These are phyloP conservation scores for Adansonia grandidieri DNA, from an alignment of 441 rosid genomes.

Conservation along the genomic window DNA sequence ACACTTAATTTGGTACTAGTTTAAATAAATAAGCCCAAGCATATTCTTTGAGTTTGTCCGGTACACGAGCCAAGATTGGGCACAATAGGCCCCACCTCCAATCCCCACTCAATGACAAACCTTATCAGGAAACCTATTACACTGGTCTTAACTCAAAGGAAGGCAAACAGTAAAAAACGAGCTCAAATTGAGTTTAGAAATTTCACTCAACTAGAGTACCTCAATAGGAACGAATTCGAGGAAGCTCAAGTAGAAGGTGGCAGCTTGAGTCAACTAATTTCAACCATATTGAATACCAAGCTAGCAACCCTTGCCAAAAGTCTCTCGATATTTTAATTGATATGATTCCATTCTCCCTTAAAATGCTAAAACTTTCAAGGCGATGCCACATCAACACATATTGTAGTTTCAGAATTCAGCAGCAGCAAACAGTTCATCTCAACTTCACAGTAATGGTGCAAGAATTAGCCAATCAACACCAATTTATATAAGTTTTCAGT, in stretches of 20 bases:
- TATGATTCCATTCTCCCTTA: background rate
- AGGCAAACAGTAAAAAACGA: background rate
- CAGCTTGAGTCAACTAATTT: background rate
- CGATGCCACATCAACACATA: background rate
- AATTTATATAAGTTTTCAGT: background rate
- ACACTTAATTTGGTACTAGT: background rate
- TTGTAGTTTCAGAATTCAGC: conserved; percentile 2
- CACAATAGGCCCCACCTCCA: background rate
- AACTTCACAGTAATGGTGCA: background rate
- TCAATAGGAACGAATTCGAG: background rate
- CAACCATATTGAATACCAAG: background rate
- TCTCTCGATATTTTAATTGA: too few species aligned
- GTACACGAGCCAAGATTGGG: background rate
- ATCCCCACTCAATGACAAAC: background rate
- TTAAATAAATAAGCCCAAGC: background rate
- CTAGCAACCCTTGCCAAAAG: background rate
- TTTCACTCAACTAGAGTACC: background rate
- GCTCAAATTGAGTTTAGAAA: background rate
- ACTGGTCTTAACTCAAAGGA: background rate
- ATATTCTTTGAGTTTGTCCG: background rate
- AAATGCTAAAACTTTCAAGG: background rate
- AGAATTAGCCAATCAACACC: background rate
- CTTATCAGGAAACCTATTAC: background rate
- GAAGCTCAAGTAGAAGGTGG: background rate
- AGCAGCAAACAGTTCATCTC: background rate